Percentiles rank a stretch among this genome's conserved stretches.
phyloP scores from a whole-genome alignment of 768 basidiomycete species.

The Chiua virens region DNA sequence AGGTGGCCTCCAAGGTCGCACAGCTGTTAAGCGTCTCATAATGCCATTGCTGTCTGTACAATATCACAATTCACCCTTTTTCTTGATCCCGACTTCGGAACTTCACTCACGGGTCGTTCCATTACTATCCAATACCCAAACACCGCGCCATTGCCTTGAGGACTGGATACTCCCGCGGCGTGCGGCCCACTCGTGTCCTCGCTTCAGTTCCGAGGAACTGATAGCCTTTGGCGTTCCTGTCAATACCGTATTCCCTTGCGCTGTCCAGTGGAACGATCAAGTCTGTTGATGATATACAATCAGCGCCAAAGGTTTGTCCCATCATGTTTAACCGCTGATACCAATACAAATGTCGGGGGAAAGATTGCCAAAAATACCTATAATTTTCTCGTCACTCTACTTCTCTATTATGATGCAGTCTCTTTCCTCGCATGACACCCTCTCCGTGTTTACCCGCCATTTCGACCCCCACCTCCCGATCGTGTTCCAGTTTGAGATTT shows the following conservation, averaged over 20 bases:
- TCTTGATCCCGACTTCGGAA: not conserved
- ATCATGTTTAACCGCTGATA: not conserved
- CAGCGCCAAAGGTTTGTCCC: not conserved
- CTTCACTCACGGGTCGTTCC: not conserved
- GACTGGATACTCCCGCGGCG: constrained; percentile 11
- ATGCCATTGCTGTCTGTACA: constrained; percentile 3
- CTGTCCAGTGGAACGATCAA: not conserved
- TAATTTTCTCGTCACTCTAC: not conserved
- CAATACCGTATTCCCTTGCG: constrained; percentile 2
- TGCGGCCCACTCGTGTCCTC: constrained; percentile 20
- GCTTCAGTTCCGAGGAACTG: constrained; percentile 6
- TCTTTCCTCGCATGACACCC: constrained; percentile 30
- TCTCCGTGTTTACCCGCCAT: constrained; percentile 45
- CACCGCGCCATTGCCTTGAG: constrained; percentile 23
- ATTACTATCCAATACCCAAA: not conserved
- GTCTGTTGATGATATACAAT: not conserved
- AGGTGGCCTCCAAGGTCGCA: constrained; percentile 71
- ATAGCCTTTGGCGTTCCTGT: constrained; percentile 1
- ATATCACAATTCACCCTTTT: constrained; percentile 5
- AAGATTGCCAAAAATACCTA: not conserved
- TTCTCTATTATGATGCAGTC: not conserved
- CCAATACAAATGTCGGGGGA: not conserved
- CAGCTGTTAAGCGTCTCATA: constrained; percentile 49
- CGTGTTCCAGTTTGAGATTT: constrained; percentile 44
- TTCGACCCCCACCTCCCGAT: constrained; percentile 41